Evolutionary conservation across 202 grass and related monocot species (phyloP).

Genomic region (Digitaria exilis): DNA sequence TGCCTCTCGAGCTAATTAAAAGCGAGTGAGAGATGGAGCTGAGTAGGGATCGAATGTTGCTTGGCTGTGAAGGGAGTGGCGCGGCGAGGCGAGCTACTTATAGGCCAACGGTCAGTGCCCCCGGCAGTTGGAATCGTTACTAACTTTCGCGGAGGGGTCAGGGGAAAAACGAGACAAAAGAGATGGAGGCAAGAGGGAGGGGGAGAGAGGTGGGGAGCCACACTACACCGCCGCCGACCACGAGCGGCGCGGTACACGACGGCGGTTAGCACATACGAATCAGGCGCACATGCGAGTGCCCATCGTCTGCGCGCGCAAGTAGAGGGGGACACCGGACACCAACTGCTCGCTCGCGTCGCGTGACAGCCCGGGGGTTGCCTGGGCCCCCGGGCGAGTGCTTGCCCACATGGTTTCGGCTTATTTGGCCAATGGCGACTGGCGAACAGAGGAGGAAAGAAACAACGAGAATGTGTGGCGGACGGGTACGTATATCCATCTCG

Average conservation of each 20-base stretch:
- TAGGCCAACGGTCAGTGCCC: slow-evolving; percentile 39
- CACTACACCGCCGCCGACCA: slow-evolving; percentile 53
- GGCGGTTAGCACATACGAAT: slow-evolving; percentile 59
- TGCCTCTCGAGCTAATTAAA: background rate
- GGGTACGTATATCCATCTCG: background rate
- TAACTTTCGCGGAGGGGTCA: slow-evolving; percentile 1
- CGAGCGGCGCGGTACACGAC: slow-evolving; percentile 31
- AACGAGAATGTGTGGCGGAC: background rate
- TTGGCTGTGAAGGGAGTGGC: slow-evolving; percentile 67
- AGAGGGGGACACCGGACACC: slow-evolving; percentile 33
- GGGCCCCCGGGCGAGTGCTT: background rate
- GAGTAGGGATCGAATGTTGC: slow-evolving; percentile 36
- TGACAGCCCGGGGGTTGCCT: background rate
- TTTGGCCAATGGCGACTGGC: background rate
- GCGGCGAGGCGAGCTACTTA: slow-evolving; percentile 45
- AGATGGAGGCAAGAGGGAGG: too few relatives aligned
- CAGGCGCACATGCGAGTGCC: slow-evolving; percentile 77
- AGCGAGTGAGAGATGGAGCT: background rate
- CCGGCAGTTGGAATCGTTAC: slow-evolving; percentile 59
- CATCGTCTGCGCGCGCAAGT: slow-evolving; percentile 10
- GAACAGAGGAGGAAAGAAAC: too few relatives aligned
- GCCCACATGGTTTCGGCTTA: slow-evolving; percentile 42
- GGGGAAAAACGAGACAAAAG: slow-evolving; percentile 31
- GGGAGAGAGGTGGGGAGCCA: too few relatives aligned
- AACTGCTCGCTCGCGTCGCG: slow-evolving; percentile 3